Evolutionary conservation across 2,329 filamentous ascomycete genomes (phyloP).

Genomic region (Xylariales sp.): DNA sequence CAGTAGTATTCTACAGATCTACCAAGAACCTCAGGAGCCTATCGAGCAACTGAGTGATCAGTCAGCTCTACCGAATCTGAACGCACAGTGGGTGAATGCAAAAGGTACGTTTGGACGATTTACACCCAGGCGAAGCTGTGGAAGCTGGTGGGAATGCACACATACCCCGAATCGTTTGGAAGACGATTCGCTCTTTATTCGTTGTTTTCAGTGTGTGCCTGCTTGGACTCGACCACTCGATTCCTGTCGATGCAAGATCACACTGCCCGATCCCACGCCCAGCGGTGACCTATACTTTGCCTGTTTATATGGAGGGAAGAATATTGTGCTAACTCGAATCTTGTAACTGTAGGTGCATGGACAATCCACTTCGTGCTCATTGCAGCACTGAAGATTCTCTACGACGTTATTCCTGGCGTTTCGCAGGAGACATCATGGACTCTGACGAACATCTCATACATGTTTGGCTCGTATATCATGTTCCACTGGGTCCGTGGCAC

Average conservation of each 20-base stretch:
- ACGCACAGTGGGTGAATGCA: constrained; percentile 98
- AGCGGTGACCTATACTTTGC: too few relatives aligned
- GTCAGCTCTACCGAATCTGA: constrained; percentile 88
- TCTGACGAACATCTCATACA: constrained; percentile 97
- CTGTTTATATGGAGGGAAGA: background rate
- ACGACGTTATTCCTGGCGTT: constrained; percentile 92
- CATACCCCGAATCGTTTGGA: too few relatives aligned
- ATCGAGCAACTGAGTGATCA: constrained; percentile 98
- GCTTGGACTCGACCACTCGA: too few relatives aligned
- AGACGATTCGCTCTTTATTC: too few relatives aligned
- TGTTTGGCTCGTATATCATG: constrained; percentile 98
- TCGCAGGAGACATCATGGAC: constrained; percentile 99
- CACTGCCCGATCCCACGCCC: too few relatives aligned
- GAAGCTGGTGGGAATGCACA: too few relatives aligned
- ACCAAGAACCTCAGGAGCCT: constrained; percentile 93
- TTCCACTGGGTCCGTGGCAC: constrained; percentile 98
- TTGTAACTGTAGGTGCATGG: constrained; percentile 72
- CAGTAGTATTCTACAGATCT: constrained; percentile 88
- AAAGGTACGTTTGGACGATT: constrained; percentile 86
- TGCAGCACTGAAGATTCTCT: constrained; percentile 86
- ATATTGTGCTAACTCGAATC: constrained; percentile 8
- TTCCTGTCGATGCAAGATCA: too few relatives aligned
- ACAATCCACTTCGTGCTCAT: constrained; percentile 96
- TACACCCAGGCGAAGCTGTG: too few relatives aligned
- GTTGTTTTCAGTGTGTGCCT: too few relatives aligned